Conservation (phyloP, 2,329 filamentous ascomycete species). For the Paraphaeosphaeria minitans region DNA sequence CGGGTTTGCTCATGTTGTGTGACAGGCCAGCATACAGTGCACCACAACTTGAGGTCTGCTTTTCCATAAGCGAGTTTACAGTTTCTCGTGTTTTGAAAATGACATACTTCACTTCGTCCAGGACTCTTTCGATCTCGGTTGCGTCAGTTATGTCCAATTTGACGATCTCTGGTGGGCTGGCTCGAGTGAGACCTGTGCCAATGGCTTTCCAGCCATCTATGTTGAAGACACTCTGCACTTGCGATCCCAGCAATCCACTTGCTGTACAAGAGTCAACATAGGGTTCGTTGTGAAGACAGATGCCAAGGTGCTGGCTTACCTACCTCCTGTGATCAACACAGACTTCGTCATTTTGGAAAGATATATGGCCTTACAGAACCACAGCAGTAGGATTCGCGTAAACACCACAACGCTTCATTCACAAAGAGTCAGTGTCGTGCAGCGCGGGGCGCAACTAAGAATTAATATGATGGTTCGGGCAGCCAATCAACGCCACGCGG, state of each 20-base stretch:
- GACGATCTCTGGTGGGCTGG: constrained; percentile 68
- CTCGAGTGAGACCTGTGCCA: constrained; percentile 67
- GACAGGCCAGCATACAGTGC: constrained; percentile 67
- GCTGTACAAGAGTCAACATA: constrained; percentile 43
- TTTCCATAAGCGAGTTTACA: neutral
- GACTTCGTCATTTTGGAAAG: constrained; percentile 51
- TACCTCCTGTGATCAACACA: constrained; percentile 76
- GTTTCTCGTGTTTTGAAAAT: neutral
- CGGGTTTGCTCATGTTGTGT: neutral
- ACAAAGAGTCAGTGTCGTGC: neutral
- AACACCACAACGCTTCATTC: neutral
- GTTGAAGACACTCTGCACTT: constrained; percentile 75
- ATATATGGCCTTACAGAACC: neutral
- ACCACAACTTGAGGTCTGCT: constrained; percentile 73
- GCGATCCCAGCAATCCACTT: constrained; percentile 80
- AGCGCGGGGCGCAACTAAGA: neutral
- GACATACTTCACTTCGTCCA: constrained; percentile 59
- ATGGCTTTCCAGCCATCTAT: constrained; percentile 61
- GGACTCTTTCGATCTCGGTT: constrained; percentile 51
- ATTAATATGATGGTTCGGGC: neutral
- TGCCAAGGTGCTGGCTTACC: constrained; percentile 45
- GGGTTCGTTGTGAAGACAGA: neutral
- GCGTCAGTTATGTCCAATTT: constrained; percentile 58
- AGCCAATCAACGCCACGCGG: constrained; percentile 1
- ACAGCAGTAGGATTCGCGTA: neutral